Percentiles rank a stretch among this genome's conserved stretches.
These are phyloP conservation scores for Euphorbia schlechtendalii DNA, from an alignment of 441 rosid species.

Conservation along the genomic window DNA sequence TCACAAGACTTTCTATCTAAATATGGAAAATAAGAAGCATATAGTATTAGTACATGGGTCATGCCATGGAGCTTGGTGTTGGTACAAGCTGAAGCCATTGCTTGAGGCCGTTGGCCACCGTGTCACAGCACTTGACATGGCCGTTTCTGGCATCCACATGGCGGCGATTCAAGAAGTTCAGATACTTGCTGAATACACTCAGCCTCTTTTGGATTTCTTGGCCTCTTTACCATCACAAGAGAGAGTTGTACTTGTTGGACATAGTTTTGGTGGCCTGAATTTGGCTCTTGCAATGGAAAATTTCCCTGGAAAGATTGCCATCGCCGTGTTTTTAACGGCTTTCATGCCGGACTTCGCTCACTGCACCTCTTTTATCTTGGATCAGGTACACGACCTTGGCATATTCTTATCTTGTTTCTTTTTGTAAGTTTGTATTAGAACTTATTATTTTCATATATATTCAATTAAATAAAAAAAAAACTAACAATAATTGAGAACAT, in stretches of 20 bases:
- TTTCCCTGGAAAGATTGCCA: conserved; percentile 11
- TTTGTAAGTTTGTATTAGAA: no score
- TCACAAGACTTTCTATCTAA: no score
- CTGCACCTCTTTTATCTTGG: conserved; percentile 32
- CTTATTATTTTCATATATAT: no score
- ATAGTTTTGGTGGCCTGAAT: conserved; percentile 53
- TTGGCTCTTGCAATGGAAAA: conserved; percentile 52
- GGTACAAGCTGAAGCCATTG: conserved; percentile 39
- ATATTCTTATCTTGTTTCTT: no score
- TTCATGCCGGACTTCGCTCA: conserved; percentile 50
- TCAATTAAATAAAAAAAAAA: no score
- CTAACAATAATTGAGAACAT: no score
- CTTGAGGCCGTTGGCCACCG: conserved; percentile 37
- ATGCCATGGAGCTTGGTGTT: conserved; percentile 45
- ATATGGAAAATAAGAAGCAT: no score
- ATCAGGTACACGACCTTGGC: conserved; percentile 12
- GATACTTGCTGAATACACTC: conserved; percentile 31
- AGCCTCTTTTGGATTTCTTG: conserved; percentile 46
- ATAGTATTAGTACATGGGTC: conserved; percentile 50
- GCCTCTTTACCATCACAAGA: conserved; percentile 31
- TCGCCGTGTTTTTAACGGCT: conserved; percentile 49
- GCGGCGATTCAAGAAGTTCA: conserved; percentile 34
- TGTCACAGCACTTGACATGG: conserved; percentile 32
- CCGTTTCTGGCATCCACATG: conserved; percentile 46
- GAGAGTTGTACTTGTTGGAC: conserved; percentile 56